Percentiles rank a stretch among this genome's conserved stretches.
phyloP scores from a whole-genome alignment of 2,329 filamentous ascomycete genomes.

The Cordyceps fumosorosea region DNA sequence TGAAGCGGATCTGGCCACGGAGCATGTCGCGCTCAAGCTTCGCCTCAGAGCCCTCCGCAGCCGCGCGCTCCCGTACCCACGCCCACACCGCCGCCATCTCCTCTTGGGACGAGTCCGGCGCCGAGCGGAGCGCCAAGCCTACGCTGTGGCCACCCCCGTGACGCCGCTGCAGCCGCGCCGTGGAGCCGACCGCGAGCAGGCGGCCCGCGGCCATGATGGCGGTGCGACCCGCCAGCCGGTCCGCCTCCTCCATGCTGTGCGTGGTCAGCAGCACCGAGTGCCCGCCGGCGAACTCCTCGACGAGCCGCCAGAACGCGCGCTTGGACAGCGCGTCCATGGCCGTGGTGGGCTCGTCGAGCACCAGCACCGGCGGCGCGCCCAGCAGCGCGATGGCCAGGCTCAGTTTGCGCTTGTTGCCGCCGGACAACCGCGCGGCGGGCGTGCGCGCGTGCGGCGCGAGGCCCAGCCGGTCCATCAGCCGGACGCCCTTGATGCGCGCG shows the following conservation, averaged over 20 bases:
- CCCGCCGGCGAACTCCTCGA: constrained; percentile 60
- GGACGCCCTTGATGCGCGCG: constrained; percentile 69
- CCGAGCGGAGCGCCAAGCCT: constrained; percentile 52
- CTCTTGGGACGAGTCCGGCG: constrained; percentile 46
- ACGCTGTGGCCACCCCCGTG: constrained; percentile 59
- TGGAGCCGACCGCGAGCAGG: constrained; percentile 56
- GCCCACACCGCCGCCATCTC: constrained; percentile 50
- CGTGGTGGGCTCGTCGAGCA: constrained; percentile 77
- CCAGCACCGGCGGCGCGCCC: constrained; percentile 73
- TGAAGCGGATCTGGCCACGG: constrained; percentile 54
- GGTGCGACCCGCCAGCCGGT: constrained; percentile 69
- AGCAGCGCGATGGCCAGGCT: constrained; percentile 79
- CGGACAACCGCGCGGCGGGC: constrained; percentile 69
- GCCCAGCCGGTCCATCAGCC: constrained; percentile 67
- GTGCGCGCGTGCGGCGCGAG: constrained; percentile 56
- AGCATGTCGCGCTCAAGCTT: constrained; percentile 49
- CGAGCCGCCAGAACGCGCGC: constrained; percentile 78
- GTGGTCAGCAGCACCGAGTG: constrained; percentile 76
- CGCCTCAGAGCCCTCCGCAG: constrained; percentile 33
- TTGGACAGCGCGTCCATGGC: constrained; percentile 85
- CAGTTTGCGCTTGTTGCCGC: constrained; percentile 82
- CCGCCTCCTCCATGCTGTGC: constrained; percentile 86
- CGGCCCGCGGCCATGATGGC: constrained; percentile 22
- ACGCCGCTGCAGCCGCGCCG: constrained; percentile 47
- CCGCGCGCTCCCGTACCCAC: constrained; percentile 47